Evolutionary conservation across 2,329 filamentous ascomycete genomes (phyloP), one percentile per base, ranked within the genome.

Genomic region (Exutisphaerella laricina): DNA sequence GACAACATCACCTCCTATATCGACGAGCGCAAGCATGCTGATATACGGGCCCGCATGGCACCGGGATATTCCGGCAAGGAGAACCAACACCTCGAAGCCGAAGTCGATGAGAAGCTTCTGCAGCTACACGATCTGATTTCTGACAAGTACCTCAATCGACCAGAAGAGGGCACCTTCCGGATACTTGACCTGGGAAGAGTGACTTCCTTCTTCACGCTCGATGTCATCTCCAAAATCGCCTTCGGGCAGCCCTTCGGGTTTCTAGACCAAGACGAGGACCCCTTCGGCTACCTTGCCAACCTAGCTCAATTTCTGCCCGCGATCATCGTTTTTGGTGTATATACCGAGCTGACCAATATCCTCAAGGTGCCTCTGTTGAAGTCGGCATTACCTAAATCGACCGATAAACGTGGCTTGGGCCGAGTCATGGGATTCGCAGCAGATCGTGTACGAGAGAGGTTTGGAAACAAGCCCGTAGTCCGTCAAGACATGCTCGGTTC

Each of bases 401-500:
- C 62, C 50, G 72, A 74, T 67, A 64, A 67, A 61, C 58, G 56
- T 7, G 63, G 62, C 4, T 58, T 70, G 4, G 62, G 62, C 9
- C 58, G 56, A 10, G 60, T 67, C 22, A 67, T 66, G 55, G 61
- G 61, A 9, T 63, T 75, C 23, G 72, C 73, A 4, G 69, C 70
- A 23, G 56, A 67, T 18, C 64, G 72, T 9, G 69, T 72, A 0
- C 64, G 62, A 3, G 66, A 74, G 45, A 65, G 75, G 2, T 75
- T 70, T 41, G 64, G 65, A 0, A 64, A 61, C 2, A 58, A 70
- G 28, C 61, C 64, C 2, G 67, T 71, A 16, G 63, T 64, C 1
- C 65, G 68, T 12, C 62, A 63, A 4, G 75, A 78, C 49, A 79
- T 79, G 74, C 65, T 79, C 4, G 69, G 67, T 3, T 70, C 71